Base-by-base conservation (phyloP, 768 basidiomycete genomes). In the Tephrocybe sp. region DNA sequence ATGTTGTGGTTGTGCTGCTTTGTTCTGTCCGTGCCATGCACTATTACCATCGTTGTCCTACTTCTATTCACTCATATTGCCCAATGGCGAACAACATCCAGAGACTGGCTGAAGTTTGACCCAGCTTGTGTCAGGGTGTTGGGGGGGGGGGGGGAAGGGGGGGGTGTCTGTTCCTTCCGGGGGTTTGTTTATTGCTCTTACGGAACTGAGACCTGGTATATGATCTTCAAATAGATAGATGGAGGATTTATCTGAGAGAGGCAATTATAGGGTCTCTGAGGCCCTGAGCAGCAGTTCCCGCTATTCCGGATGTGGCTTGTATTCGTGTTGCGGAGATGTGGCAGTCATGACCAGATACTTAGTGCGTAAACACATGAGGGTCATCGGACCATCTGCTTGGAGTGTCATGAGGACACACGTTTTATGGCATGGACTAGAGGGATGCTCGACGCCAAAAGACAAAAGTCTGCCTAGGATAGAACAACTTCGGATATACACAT, bases 381-480 rank as follows among this genome's bases (percentile, higher is more conserved):
- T 55, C 57, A 52, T 39, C 50, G 20, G 56, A 57, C 49, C 45
- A 24, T n/a, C 17, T 30, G 28, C 28, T 24, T 48, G 37, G 39
- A 15, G 34, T 39, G 55, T 57, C 54, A 55, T 57, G 50, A 51
- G 5, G 56, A 43, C 50, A 47, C 49, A 51, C 34, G 45, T 46
- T 44, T 51, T 18, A 32, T 37, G 50, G 47, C 20, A 36, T 51
- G n/a, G n/a, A n/a, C n/a, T n/a, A 55, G 55, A 58, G 41, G 41
- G 52, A 32, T 39, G 24, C 37, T 34, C 42, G 44, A 25, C 45
- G 42, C 50, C 50, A 62, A 56, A 49, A 49, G 57, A 42, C 41
- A 55, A 39, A 48, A 55, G 48, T 57, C 55, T 50, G 43, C 58
- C 54, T 59, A 61, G 45, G 56, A 63, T 58, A 61, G 55, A 56